Percentiles rank a stretch among this genome's conserved stretches.
These are phyloP conservation scores for Lactarius evosmus DNA, from an alignment of 768 basidiomycete genomes.

Conservation along the genomic window DNA sequence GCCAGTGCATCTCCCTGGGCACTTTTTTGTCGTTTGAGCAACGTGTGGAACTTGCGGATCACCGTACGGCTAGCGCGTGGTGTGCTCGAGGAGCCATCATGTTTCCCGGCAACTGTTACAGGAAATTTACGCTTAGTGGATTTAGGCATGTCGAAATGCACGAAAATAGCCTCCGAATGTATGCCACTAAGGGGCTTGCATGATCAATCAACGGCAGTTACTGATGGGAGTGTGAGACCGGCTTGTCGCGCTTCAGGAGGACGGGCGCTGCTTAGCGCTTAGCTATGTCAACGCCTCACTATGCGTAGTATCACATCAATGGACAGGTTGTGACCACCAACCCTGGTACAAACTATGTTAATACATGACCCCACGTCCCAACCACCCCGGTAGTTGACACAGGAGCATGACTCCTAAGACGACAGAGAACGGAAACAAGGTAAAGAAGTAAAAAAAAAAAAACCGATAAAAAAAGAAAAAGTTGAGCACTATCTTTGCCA, in stretches of 20 bases:
- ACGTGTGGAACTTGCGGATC: conserved; percentile 78
- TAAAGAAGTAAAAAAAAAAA: not conserved
- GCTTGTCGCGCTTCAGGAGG: not conserved
- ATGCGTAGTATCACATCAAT: not conserved
- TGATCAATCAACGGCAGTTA: not conserved
- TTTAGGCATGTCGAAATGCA: conserved; percentile 39
- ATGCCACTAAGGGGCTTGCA: not conserved
- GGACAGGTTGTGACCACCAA: not conserved
- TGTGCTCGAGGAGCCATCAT: conserved; percentile 44
- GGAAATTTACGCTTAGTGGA: conserved; percentile 45
- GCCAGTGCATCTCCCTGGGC: conserved; percentile 46
- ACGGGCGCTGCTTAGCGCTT: not conserved
- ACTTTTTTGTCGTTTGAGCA: conserved; percentile 66
- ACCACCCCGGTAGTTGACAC: not conserved
- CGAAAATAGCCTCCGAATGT: not conserved
- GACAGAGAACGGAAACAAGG: not conserved
- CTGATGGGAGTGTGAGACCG: not conserved
- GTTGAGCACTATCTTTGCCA: not conserved
- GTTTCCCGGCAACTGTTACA: conserved; percentile 36
- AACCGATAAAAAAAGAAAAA: not conserved
- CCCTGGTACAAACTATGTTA: not conserved
- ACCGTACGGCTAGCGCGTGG: conserved; percentile 62
- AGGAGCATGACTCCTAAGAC: not conserved
- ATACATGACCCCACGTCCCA: not conserved
- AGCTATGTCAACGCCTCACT: not conserved